Evolutionary conservation across 2,329 filamentous ascomycete genomes (phyloP).

Genomic region (Alternaria solani): DNA sequence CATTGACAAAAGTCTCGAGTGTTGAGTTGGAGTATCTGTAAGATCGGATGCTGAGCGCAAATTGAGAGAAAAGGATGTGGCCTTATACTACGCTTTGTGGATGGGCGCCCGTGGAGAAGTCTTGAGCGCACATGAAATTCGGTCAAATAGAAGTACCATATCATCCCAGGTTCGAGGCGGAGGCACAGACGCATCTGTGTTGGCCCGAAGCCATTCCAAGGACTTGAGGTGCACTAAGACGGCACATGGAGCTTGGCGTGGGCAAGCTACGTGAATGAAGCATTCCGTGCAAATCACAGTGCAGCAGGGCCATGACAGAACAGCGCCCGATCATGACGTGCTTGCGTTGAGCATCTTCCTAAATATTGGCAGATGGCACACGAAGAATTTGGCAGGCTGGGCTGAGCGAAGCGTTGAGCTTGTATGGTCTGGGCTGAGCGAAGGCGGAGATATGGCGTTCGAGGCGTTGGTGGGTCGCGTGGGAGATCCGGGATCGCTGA

Average conservation of each 20-base stretch:
- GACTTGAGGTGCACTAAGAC: conserved; percentile 22
- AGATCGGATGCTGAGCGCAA: conserved; percentile 2
- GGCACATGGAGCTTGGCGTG: conserved; percentile 33
- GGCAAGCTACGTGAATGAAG: conserved; percentile 14
- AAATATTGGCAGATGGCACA: conserved; percentile 21
- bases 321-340: conserved; percentile 32
- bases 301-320: conserved; percentile 15
- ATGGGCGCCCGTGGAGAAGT: conserved; percentile 12
- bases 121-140: conserved; percentile 14
- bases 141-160: conserved; percentile 22
- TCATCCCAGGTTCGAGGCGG: conserved; percentile 30
- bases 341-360: conserved; percentile 23
- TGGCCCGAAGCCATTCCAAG: conserved; percentile 24
- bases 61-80: conserved; percentile 2
- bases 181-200: conserved; percentile 26
- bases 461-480: conserved; percentile 6
- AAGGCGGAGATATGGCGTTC: conserved; percentile 23
- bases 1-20: not conserved
- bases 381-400: conserved; percentile 34
- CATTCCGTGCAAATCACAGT: conserved; percentile 32
- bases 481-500: conserved; percentile 10
- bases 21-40: not conserved
- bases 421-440: conserved; percentile 39
- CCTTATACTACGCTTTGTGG: conserved; percentile 8
- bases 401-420: conserved; percentile 34